Evolutionary conservation across 129 eudicot species (phyloP), one percentile per base, ranked within the genome.

Genomic region (Centella asiatica): DNA sequence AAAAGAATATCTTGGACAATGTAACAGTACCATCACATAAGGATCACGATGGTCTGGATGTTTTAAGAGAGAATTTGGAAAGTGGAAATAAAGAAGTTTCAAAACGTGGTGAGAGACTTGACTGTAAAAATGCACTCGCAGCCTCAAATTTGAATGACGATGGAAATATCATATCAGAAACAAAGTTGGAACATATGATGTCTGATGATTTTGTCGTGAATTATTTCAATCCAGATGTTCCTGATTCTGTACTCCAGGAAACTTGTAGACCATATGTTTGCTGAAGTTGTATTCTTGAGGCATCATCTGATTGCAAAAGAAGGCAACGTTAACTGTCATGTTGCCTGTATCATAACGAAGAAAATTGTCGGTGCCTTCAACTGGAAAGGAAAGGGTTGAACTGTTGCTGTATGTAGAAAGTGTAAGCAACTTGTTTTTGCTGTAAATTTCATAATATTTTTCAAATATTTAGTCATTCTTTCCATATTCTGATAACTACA

Each of bases 201-300:
- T 42, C 62, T 22, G 85, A 79, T 44, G 80, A 74, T 57, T 25
- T 74, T 19, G 55, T 74, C 54, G 64, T 48, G 48, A 64, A 66
- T 59, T 72, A 60, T 57, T 79, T 87, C 52, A 69, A 68, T 48
- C 75, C 76, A 36, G 71, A 47, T 74, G 52, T 76, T 72, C 80
- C 83, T 19, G 81, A 84, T 63, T 58, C 67, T 73, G 76, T 76
- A 42, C 70, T 73, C 66, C 59, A 78, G 29, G 96, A 77, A 73
- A 76, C 81, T 39, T 79, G 80, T 69, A 69, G 73, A 34, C 77
- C 74, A 37, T 74, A 63, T 61, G 34, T 78, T 27, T 57, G 56
- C 54, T 83, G 95, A 65, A 53, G 37, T 62, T 78, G 81, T 59
- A 49, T 76, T 66, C 47, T 73, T 60, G 79, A 67, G 67, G 71